These are phyloP conservation scores for Brassica incana DNA, from an alignment of 345 rosid genomes.

Conservation along the genomic window DNA sequence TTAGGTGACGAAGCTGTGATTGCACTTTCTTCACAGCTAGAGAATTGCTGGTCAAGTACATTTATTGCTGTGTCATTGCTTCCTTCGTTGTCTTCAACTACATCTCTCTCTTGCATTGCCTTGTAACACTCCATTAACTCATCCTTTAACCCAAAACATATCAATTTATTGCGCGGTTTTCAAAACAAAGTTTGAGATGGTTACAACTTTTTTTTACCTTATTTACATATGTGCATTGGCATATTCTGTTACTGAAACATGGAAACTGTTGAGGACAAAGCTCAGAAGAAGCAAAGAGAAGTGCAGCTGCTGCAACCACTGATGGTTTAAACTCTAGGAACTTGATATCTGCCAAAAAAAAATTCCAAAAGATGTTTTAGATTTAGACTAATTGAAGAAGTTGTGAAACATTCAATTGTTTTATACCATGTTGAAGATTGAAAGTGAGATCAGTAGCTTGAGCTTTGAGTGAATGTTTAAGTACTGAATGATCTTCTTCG, in stretches of 20 bases:
- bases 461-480: constrained; percentile 50
- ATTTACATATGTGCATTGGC: constrained; percentile 57
- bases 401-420: background rate
- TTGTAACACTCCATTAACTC: constrained; percentile 50
- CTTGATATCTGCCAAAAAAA: constrained; percentile 46
- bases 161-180: background rate
- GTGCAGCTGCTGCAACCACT: constrained; percentile 64
- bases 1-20: constrained; percentile 36
- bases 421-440: constrained; percentile 62
- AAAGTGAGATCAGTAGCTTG: constrained; percentile 60
- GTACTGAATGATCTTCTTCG: constrained; percentile 42
- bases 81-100: constrained; percentile 40
- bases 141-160: constrained; percentile 42
- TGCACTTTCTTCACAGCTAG: constrained; percentile 44
- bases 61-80: constrained; percentile 52
- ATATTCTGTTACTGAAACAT: constrained; percentile 47
- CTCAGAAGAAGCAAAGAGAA: constrained; percentile 60
- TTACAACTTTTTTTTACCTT: constrained; percentile 48
- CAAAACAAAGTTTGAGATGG: background rate
- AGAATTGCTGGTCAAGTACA: constrained; percentile 60
- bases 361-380: background rate
- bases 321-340: constrained; percentile 78
- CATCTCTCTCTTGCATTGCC: constrained; percentile 48
- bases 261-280: constrained; percentile 54
- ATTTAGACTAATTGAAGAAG: background rate